Percentiles rank a stretch among this genome's conserved stretches.
Evolutionary conservation across 257 asterid genomes (phyloP).

Genomic region (Eucommia ulmoides): DNA sequence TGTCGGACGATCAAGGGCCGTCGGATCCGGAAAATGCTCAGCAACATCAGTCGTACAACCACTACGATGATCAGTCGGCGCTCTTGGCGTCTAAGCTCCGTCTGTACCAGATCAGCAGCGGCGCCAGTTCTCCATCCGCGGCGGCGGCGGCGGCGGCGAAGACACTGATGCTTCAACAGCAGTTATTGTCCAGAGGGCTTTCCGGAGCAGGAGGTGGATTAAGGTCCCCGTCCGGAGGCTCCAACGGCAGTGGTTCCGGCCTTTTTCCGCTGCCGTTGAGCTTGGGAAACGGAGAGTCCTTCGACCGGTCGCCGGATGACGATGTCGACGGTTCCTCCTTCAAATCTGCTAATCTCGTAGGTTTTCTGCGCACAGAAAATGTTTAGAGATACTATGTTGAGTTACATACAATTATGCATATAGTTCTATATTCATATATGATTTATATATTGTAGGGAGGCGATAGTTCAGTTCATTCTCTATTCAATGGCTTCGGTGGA

Average conservation of each 20-base stretch:
- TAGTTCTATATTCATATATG: background rate
- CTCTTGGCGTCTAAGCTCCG: conserved; percentile 48
- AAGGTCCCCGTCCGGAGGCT: conserved; percentile 25
- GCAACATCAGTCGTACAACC: conserved; percentile 11
- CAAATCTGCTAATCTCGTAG: conserved; percentile 36
- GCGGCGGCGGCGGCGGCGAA: conserved; percentile 28
- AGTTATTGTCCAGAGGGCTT: conserved; percentile 48
- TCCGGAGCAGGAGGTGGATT: conserved; percentile 23
- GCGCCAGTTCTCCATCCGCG: background rate
- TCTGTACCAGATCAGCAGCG: conserved; percentile 54
- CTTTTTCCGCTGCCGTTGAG: conserved; percentile 31
- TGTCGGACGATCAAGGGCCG: background rate
- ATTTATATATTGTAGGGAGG: conserved; percentile 28
- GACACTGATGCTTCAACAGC: conserved; percentile 64
- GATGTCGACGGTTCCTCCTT: conserved; percentile 29
- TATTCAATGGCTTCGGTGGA: conserved; percentile 68
- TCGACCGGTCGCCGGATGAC: conserved; percentile 20
- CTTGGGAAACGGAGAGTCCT: conserved; percentile 20
- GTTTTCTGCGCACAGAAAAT: conserved; percentile 6
- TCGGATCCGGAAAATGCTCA: background rate
- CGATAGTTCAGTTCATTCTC: conserved; percentile 55
- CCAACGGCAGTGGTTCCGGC: conserved; percentile 11
- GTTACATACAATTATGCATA: too few species aligned
- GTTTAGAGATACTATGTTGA: background rate
- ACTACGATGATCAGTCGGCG: conserved; percentile 35